Percentiles rank a stretch among this genome's conserved stretches.
These are phyloP conservation scores for Fraxinus velutina DNA, from an alignment of 305 asterid genomes.

Conservation along the genomic window DNA sequence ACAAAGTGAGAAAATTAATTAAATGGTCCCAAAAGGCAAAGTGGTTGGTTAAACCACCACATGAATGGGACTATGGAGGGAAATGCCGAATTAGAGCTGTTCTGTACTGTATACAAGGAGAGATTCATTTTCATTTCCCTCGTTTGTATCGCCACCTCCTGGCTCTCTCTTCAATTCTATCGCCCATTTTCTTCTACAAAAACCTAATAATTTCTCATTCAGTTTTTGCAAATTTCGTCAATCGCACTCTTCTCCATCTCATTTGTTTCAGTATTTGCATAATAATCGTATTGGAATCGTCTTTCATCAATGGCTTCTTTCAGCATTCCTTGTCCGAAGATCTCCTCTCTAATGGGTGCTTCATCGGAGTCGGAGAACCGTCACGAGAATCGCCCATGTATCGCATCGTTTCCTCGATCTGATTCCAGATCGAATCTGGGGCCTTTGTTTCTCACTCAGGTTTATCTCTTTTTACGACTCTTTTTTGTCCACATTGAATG, in stretches of 20 bases:
- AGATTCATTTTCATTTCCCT: conserved; percentile 20
- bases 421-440: conserved; percentile 25
- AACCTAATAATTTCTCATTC: background rate
- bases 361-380: conserved; percentile 25
- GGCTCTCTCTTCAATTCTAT: conserved; percentile 23
- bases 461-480: background rate
- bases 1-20: background rate
- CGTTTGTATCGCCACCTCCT: conserved; percentile 35
- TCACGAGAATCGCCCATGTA: conserved; percentile 1
- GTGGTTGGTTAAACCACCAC: background rate
- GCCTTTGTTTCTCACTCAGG: conserved; percentile 25
- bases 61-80: background rate
- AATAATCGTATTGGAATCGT: background rate
- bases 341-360: conserved; percentile 32
- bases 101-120: background rate
- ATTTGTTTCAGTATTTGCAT: background rate
- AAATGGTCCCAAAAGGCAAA: background rate
- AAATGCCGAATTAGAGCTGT: background rate
- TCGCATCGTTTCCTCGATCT: conserved; percentile 39
- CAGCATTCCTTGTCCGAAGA: conserved; percentile 42
- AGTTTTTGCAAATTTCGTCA: background rate
- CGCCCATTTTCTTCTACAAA: conserved; percentile 37
- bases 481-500: background rate
- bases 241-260: background rate
- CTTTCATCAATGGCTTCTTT: conserved; percentile 41